Evolutionary conservation across 2,329 filamentous ascomycete species (phyloP).

Genomic region (Aureobasidium lini): DNA sequence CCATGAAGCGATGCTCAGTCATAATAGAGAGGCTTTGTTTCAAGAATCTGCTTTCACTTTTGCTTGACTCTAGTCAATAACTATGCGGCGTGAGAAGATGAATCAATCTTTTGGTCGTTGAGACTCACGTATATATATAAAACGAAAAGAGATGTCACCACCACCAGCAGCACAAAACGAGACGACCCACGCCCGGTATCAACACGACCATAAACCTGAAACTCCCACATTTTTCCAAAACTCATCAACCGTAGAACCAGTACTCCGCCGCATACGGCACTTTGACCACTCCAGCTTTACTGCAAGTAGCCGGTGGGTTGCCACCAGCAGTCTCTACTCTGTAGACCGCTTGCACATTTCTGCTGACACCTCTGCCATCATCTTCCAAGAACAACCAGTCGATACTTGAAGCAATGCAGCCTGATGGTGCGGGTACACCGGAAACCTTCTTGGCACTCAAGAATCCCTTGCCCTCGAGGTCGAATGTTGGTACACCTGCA

Average conservation of each 20-base stretch:
- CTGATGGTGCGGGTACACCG: conserved; percentile 44
- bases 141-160: no score
- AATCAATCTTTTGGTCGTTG: no score
- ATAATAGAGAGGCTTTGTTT: no score
- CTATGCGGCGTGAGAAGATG: no score
- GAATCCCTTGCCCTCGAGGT: conserved; percentile 40
- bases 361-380: conserved; percentile 27
- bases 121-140: no score
- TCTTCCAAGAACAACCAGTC: conserved; percentile 41
- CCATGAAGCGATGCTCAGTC: no score
- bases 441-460: conserved; percentile 44
- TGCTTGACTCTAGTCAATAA: no score
- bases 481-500: conserved; percentile 51
- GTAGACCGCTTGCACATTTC: conserved; percentile 39
- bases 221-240: no score
- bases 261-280: conserved; percentile 42
- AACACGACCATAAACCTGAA: no score
- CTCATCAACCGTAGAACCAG: conserved; percentile 36
- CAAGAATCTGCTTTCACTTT: no score
- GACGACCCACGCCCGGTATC: no score
- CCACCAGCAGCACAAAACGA: no score
- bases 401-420: conserved; percentile 30
- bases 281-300: conserved; percentile 25
- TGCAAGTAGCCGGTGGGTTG: conserved; percentile 33
- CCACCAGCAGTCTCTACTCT: conserved; percentile 43